Conservation (phyloP, 768 basidiomycete species). For the Leccinum truebloodii region DNA sequence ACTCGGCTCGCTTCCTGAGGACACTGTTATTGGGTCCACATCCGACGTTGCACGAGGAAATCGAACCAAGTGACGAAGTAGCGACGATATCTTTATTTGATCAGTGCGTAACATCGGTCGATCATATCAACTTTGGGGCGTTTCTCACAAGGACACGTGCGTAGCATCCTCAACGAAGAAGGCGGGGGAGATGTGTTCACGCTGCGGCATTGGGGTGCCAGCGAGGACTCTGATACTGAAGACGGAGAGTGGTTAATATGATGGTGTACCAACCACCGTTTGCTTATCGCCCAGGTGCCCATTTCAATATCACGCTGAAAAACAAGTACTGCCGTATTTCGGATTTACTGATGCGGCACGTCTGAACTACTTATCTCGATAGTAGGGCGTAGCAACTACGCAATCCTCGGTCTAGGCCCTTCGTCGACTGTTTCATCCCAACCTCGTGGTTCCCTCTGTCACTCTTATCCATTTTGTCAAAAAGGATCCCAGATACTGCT, state of each 20-base stretch:
- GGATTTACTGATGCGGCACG: not conserved
- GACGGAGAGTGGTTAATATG: constrained; percentile 25
- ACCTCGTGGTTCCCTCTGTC: not conserved
- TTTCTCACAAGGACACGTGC: constrained; percentile 11
- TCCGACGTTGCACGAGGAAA: constrained; percentile 31
- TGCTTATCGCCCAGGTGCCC: not conserved
- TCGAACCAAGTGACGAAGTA: constrained; percentile 41
- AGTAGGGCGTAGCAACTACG: not conserved
- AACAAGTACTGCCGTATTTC: constrained; percentile 1
- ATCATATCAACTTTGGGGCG: not conserved
- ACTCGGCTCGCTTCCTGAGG: constrained; percentile 39
- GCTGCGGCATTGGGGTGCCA: constrained; percentile 41
- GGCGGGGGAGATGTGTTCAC: constrained; percentile 57
- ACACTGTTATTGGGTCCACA: constrained; percentile 34
- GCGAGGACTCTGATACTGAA: constrained; percentile 28
- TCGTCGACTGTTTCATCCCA: not conserved
- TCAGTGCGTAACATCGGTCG: constrained; percentile 48
- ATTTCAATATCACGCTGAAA: not conserved
- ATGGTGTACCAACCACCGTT: constrained; percentile 10
- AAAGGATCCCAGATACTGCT: not conserved
- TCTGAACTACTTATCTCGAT: not conserved
- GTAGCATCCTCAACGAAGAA: constrained; percentile 61
- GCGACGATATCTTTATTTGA: constrained; percentile 69
- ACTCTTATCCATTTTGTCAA: not conserved
- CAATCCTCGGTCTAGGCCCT: not conserved